Evolutionary conservation across 345 rosid species (phyloP), one percentile per base, ranked within the genome.

Genomic region (Sapria himalayana): DNA sequence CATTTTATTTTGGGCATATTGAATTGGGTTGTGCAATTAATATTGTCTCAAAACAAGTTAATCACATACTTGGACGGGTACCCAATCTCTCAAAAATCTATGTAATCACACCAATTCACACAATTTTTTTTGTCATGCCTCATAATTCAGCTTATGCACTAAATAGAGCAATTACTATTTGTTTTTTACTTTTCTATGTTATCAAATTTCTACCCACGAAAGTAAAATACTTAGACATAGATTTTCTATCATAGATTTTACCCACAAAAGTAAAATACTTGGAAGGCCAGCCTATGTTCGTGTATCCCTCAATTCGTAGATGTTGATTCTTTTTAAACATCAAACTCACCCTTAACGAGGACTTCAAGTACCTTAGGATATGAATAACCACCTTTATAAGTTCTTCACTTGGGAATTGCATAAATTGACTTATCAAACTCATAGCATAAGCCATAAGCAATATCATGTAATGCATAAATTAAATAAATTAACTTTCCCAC

Each of bases 401-500:
- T 20, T 39, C 25, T 20, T 39, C 15, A 11, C 16, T 7, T 7
- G 43, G 27, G 1, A 27, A 19, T 11, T 39, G 43, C 43, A 39
- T 39, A 10, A 39, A 39, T 2, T 39, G 43, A 11, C 3, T 39
- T 21, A 15, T 24, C 9, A 37, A 5, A 9, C 3, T 37, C 14
- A 37, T 17, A 0, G 3, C 41, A 37, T 4, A 39, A 0, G 14
- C 43, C 2, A 39, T 39, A n/a, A n/a, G n/a, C n/a, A n/a, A n/a
- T n/a, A n/a, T n/a, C n/a, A 21, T 20, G 9, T 7, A 15, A 2
- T 11, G 27, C 22, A 10, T 18, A 27, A 1, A 17, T 11, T 5
- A 39, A 21, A 10, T 39, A 39, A 20, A 39, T 39, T 7, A 39
- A n/a, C 8, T 12, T 39, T 8, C 25, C 43, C 20, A 37, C 43